Base-by-base conservation (phyloP, 1,284 basidiomycete species). In the Gomphus sp. region DNA sequence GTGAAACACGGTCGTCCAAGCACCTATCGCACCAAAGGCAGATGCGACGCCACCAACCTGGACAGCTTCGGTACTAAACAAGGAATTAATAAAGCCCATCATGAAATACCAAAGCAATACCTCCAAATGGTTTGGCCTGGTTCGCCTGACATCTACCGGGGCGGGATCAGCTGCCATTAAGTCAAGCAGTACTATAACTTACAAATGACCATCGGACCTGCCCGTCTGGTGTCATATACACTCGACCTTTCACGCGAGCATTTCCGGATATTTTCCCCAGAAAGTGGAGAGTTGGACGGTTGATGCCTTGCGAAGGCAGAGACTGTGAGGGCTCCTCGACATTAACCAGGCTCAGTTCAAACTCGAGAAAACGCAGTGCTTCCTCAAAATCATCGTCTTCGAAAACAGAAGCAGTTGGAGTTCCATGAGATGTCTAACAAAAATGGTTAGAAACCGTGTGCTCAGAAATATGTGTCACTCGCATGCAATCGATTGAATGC, bases 1-100 rank as follows among this genome's bases (percentile, higher is more conserved):
- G 61, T 89, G 86, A 47, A 81, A 78, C 6, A 81, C 71, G 0
- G 86, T 88, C 1, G 85, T 84, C 86, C 86, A 89, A 9, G 79
- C 63, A 0, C 86, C 86, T 12, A 87, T 65, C 1, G 84, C 74
- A 16, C 86, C 86, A 66, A 72, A 82, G 4, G 69, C 69, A 8
- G 85, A 87, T 9, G 80, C 76, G 16, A 84, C 64, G 4, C 75
- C 78, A 10, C 87, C 85, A 14, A 88, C 64, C 62, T 86, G 84
- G 16, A 89, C 70, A 25, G 79, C 85, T 60, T 84, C 77, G 16
- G 78, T 84, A 64, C 86, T 87, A 60, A 34, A 55, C n/a, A 61
- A 10, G 28, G 22, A 51, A 28, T 53, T 61, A 61, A 18, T 28
- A 12, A 33, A 41, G 22, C 37, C 41, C 56, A 58, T 51, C 37